Conservation (phyloP, 2,329 filamentous ascomycete species). For the Chrysosphaeria jannelii region DNA sequence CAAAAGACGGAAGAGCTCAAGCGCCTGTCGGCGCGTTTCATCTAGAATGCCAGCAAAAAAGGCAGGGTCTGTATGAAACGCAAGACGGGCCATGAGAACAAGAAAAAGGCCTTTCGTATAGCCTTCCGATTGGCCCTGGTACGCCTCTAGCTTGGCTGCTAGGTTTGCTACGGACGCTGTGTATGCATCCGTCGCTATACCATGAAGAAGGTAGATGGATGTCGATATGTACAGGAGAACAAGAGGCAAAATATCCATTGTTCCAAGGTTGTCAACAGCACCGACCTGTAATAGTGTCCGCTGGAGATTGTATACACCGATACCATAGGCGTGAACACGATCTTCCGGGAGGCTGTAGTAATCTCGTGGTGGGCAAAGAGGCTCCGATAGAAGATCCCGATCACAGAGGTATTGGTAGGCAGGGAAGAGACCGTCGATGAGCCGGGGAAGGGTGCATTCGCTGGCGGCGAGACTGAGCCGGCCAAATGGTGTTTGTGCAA, state of each 20-base stretch:
- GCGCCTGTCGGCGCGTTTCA: constrained; percentile 51
- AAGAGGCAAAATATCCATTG: constrained; percentile 3
- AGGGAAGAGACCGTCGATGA: constrained; percentile 16
- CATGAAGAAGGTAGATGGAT: constrained; percentile 19
- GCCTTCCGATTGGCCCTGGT: too few species aligned
- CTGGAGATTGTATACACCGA: constrained; percentile 3
- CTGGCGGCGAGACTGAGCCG: constrained; percentile 35
- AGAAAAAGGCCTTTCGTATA: constrained; percentile 49
- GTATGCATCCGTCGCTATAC: constrained; percentile 16
- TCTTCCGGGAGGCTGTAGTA: constrained; percentile 1
- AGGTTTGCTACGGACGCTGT: constrained; percentile 25
- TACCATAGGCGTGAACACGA: constrained; percentile 3
- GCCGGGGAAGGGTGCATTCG: constrained; percentile 36
- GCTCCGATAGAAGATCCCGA: constrained; percentile 2
- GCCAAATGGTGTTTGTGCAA: constrained; percentile 31
- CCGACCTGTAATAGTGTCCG: constrained; percentile 1
- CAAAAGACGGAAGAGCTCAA: constrained; percentile 49
- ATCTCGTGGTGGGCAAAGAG: constrained; percentile 1
- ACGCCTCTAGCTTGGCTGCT: constrained; percentile 35
- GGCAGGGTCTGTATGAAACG: constrained; percentile 40
- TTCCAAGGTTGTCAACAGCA: not conserved
- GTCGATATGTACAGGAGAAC: constrained; percentile 18
- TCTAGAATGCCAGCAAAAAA: constrained; percentile 20
- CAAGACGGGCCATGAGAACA: constrained; percentile 52
- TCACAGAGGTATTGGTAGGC: constrained; percentile 4